These are phyloP conservation scores for Lasiosphaeris hirsuta DNA, from an alignment of 495 filamentous ascomycete species.

Conservation along the genomic window DNA sequence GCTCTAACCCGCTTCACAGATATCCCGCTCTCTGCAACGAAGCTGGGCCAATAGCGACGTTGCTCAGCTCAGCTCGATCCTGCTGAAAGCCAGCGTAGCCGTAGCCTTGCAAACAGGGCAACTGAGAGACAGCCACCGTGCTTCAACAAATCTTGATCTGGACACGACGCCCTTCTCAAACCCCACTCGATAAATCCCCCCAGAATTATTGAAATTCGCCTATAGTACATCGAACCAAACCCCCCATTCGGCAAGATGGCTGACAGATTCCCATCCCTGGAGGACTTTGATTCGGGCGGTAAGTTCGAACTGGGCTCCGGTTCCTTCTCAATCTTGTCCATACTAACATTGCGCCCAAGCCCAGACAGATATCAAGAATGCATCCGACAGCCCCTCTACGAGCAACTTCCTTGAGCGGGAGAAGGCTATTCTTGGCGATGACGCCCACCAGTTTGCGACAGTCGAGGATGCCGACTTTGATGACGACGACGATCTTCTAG, in stretches of 20 bases:
- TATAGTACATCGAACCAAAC: neutral
- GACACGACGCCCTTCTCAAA: neutral
- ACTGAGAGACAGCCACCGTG: neutral
- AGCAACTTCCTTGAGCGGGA: conserved; percentile 89
- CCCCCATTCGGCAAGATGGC: conserved; percentile 60
- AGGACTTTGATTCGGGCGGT: conserved; percentile 91
- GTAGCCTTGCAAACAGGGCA: conserved; percentile 8
- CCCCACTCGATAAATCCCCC: no score
- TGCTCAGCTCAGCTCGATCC: neutral
- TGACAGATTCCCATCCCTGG: conserved; percentile 92
- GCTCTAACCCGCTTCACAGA: conserved; percentile 3
- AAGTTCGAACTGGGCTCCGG: conserved; percentile 22
- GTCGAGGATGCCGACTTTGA: conserved; percentile 65
- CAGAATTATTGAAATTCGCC: no score
- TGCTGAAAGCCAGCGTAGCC: neutral
- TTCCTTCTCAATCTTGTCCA: conserved; percentile 16
- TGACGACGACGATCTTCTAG: conserved; percentile 73
- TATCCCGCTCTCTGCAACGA: conserved; percentile 1
- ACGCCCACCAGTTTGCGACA: conserved; percentile 85
- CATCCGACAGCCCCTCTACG: conserved; percentile 44
- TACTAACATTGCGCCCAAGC: conserved; percentile 31
- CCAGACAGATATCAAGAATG: conserved; percentile 45
- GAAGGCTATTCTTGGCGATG: conserved; percentile 82
- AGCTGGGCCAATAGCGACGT: neutral
- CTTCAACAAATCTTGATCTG: neutral